phyloP scores from a whole-genome alignment of 257 asterid genomes.

The Solanum medicagineum region DNA sequence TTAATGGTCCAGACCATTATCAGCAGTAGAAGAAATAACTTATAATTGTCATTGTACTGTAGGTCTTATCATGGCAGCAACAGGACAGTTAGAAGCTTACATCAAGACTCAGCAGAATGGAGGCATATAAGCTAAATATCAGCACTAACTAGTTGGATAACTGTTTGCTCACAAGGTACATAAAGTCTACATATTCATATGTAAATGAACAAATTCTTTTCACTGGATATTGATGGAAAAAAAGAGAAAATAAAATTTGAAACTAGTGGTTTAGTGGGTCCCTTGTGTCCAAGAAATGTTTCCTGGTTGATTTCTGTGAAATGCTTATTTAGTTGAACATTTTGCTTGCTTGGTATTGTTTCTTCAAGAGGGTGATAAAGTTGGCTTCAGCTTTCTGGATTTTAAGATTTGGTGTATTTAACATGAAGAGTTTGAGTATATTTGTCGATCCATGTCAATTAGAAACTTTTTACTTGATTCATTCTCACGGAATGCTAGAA shows the following conservation, averaged over 20 bases:
- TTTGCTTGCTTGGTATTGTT: neutral
- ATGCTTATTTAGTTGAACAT: neutral
- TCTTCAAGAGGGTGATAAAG: neutral
- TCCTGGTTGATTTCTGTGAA: neutral
- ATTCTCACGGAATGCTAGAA: neutral
- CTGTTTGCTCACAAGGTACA: neutral
- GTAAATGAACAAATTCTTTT: neutral
- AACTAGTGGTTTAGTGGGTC: neutral
- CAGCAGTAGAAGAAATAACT: neutral
- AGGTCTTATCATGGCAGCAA: constrained; percentile 28
- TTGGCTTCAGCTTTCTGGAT: neutral
- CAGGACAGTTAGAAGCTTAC: constrained; percentile 20
- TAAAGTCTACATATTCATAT: neutral
- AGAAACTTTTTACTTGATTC: neutral
- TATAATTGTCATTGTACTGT: neutral
- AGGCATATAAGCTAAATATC: neutral
- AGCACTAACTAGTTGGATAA: neutral
- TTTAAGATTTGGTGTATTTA: neutral
- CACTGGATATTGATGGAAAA: neutral
- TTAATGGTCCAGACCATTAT: neutral
- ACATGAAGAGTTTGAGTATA: neutral
- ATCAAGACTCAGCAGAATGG: constrained; percentile 19
- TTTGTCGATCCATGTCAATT: neutral
- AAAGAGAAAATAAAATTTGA: neutral
- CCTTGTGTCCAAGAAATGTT: neutral